phyloP scores from a whole-genome alignment of 1,284 basidiomycete genomes.

The Marasmius oreades region DNA sequence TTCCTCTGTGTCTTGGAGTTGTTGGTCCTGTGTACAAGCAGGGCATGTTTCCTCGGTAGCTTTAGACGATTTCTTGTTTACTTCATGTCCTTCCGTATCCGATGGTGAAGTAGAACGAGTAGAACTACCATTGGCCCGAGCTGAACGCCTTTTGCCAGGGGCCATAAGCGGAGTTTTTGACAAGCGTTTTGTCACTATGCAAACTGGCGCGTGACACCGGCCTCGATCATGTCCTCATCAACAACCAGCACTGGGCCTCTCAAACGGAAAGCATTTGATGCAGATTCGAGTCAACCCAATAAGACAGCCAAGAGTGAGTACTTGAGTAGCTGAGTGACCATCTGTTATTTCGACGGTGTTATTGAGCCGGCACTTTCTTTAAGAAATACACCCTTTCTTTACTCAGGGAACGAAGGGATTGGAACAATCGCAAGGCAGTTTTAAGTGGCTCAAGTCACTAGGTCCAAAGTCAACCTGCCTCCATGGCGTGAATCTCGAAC shows the following conservation, averaged over 20 bases:
- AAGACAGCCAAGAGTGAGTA: not conserved
- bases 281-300: not conserved
- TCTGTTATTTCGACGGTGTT: not conserved
- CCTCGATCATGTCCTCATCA: no score
- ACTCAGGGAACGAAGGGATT: slow-evolving; percentile 20
- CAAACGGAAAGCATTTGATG: no score
- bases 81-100: not conserved
- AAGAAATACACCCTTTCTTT: slow-evolving; percentile 39
- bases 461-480: slow-evolving; percentile 58
- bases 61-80: not conserved
- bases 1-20: slow-evolving; percentile 49
- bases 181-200: no score
- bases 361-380: no score
- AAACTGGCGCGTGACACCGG: no score
- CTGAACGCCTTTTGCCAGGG: slow-evolving; percentile 24
- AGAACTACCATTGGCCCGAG: slow-evolving; percentile 14
- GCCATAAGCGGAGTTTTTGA: not conserved
- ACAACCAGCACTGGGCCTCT: no score
- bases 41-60: slow-evolving; percentile 39
- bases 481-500: slow-evolving; percentile 55
- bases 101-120: slow-evolving; percentile 2
- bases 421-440: slow-evolving; percentile 25
- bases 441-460: slow-evolving; percentile 58
- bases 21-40: slow-evolving; percentile 32
- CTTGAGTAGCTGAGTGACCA: not conserved